Evolutionary conservation across 352 stramenopile genomes (phyloP).

Genomic region (Globisporangium spiculum): DNA sequence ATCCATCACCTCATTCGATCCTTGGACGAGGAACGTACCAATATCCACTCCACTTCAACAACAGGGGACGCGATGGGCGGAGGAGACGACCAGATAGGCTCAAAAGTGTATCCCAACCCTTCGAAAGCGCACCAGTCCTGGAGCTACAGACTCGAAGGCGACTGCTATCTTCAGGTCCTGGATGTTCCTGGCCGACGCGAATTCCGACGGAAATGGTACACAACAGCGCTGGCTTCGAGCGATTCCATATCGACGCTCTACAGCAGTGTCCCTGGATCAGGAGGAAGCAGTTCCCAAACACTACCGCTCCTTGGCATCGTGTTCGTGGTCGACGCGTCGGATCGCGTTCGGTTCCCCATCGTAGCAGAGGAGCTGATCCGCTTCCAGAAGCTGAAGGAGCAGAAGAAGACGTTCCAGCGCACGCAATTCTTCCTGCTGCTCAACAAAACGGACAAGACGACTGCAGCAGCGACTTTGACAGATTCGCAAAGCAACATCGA

Average conservation of each 20-base stretch:
- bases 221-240: slow-evolving; percentile 1
- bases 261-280: slow-evolving; percentile 1
- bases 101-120: slow-evolving; percentile 24
- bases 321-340: slow-evolving; percentile 50
- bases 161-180: slow-evolving; percentile 44
- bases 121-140: slow-evolving; percentile 23
- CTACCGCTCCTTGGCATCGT: slow-evolving; percentile 42
- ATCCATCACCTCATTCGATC: slow-evolving; percentile 35
- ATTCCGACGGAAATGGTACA: slow-evolving; percentile 38
- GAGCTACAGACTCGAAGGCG: slow-evolving; percentile 39
- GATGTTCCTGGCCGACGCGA: slow-evolving; percentile 39
- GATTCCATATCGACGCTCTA: not conserved
- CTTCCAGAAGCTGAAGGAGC: slow-evolving; percentile 38
- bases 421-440: slow-evolving; percentile 49
- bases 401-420: slow-evolving; percentile 25
- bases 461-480: slow-evolving; percentile 5
- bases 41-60: slow-evolving; percentile 9
- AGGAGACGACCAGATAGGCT: not conserved
- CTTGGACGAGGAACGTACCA: slow-evolving; percentile 20
- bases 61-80: not conserved
- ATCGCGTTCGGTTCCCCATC: slow-evolving; percentile 44
- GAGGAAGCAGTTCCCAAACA: slow-evolving; percentile 12
- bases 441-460: slow-evolving; percentile 51
- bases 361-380: slow-evolving; percentile 48
- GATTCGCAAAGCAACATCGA: slow-evolving; percentile 12